Base-by-base conservation (phyloP, 768 basidiomycete genomes). In the Plicaturopsis crispa region DNA sequence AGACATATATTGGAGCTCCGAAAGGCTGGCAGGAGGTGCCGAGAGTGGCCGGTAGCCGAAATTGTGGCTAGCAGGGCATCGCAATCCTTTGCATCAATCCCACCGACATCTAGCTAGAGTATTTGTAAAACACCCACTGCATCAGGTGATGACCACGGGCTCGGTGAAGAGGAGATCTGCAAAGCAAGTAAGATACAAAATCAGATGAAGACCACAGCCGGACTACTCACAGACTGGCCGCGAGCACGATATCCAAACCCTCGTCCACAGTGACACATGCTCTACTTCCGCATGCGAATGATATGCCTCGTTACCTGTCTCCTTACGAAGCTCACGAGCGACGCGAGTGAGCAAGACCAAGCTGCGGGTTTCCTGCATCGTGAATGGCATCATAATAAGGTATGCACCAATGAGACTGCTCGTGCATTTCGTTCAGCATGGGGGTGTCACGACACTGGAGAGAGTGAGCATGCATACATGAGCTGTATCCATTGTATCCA, bases 401-500 rank as follows among this genome's bases (percentile, higher is more conserved):
- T 64, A 66, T 2, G 61, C 47, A 7, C 63, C 68, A 6, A 62
- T 54, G 32, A 68, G 40, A 24, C 75, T 72, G 32, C 12, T 21
- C 38, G 24, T 39, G 19, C 35, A 34, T 31, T 39, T 30, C 4
- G 32, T 21, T 5, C 6, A 30, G 11, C 26, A 37, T 11, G 30
- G 19, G 24, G 33, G 14, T 19, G 6, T 6, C 16, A 32, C 5
- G 26, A 35, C 14, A n/a, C n/a, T n/a, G n/a, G n/a, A n/a, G n/a
- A 44, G 5, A n/a, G 26, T 8, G 26, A 28, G 10, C 26, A 8
- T 8, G 51, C 58, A 38, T 26, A 64, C 67, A 67, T 71, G 35
- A 66, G 55, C 46, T 69, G 67, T 5, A 76, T 61, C 76, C 74
- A 78, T 44, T 76, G 69, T 20, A 81, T 75, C 74, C 76, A 78